Base-by-base conservation (phyloP, 2,329 filamentous ascomycete genomes). In the Talaromyces sp. region DNA sequence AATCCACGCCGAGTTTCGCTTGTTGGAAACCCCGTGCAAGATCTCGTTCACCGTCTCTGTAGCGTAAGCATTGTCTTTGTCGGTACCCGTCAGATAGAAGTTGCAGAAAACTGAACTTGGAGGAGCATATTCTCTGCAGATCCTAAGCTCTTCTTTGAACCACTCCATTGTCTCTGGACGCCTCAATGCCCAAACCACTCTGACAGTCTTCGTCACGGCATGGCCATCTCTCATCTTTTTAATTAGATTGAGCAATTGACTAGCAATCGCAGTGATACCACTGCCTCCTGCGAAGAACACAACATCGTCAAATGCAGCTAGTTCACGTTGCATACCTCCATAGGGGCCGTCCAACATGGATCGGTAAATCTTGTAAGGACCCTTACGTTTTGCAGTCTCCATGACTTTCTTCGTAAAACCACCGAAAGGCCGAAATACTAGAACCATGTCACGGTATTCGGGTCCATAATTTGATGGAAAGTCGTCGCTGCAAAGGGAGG, bases 201-300 rank as follows among this genome's bases (percentile, higher is more conserved):
- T 90, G 5, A 98, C 90, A 69, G 90, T 91, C 75, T 91, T 92
- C 1, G 93, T 97, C 53, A 97, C 92, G 38, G 94, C 93, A 77
- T 97, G 97, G 59, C 92, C 91, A 74, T 97, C 93, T 66, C 93
- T 89, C 90, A 98, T 97, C 66, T 93, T 89, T 80, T 97, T 97
- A 80, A 97, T 96, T n/a, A 98, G 82, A 70, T 96, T 92, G 25
- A 97, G 84, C 2, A 98, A 83, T 75, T 98, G 93, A 8, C 92
- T 96, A 75, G 97, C 91, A 67, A 97, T 86, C 8, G 94, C 93
- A 0, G 95, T 98, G 74, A 98, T 95, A 29, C 94, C 94, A 70
- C 92, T 97, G 51, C 95, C 95, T 58, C 95, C 95, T 0, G 94
- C 94, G 72, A 98, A 93, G 63, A 98, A 85, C 45, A 98, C 89